Base-by-base conservation (phyloP, 257 asterid genomes). In the Cynanchum wilfordii region DNA sequence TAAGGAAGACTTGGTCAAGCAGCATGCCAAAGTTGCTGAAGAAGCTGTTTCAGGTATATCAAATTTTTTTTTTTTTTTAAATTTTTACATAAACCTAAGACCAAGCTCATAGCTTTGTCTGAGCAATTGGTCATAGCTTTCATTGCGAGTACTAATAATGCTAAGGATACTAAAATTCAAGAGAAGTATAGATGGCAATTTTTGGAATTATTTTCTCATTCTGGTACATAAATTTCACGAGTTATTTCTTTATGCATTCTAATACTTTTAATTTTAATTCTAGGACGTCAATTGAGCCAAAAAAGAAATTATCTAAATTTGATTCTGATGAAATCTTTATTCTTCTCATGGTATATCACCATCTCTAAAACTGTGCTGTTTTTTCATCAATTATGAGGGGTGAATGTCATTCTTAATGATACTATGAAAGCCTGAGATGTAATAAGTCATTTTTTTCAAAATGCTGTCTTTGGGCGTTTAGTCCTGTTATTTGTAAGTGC, bases 21-120 rank as follows among this genome's bases (percentile, higher is more conserved):
- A 94, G 80, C 99, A 94, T 75, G 82, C 95, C 22, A 91, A 88
- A 87, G 99, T 94, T 70, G 93, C 99, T 16, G 97, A 94, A 83
- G 99, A 94, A 86, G 99, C 99, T 72, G 97, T 94, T 77, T 83
- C 96, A 71, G 99, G 99, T 93, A 80, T 67, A 25, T 15, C 10
- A 17, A n/a, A n/a, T n/a, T n/a, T n/a, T n/a, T n/a, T n/a, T n/a
- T n/a, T n/a, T n/a, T n/a, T n/a, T n/a, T n/a, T n/a, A n/a, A n/a
- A n/a, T n/a, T n/a, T 33, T 38, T 63, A 19, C 15, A 33, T 13
- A 33, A 36, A 36, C 68, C 38, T 63, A 1, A 2, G 38, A 33
- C 8, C 16, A 63, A 58, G 47, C 49, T 59, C 60, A 24, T 59
- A 59, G 69, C 49, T 72, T 51, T 29, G 7, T 30, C 24, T 17